Evolutionary conservation across 495 filamentous ascomycete species (phyloP).

Genomic region (Copromyces sp.): DNA sequence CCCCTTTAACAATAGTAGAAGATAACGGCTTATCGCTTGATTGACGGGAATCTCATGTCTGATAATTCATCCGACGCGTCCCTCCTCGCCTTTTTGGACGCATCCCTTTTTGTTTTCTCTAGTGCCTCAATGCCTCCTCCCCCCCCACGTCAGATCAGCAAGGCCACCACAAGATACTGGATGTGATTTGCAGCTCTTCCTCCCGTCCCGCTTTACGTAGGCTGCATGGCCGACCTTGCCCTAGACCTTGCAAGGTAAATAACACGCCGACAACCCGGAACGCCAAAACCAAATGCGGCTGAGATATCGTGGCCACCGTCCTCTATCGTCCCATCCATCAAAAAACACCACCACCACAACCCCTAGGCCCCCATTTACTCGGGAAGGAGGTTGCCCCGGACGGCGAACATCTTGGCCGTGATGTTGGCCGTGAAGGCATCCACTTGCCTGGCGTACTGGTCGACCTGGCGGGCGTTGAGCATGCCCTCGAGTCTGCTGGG

Average conservation of each 20-base stretch:
- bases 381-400: conserved; percentile 58
- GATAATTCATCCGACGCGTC: not conserved
- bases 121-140: not conserved
- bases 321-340: conserved; percentile 6
- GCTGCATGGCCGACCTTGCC: conserved; percentile 5
- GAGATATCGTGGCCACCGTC: conserved; percentile 9
- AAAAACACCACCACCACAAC: conserved; percentile 6
- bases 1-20: not conserved
- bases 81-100: not conserved
- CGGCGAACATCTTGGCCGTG: conserved; percentile 96
- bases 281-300: conserved; percentile 24
- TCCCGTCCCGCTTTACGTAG: conserved; percentile 4
- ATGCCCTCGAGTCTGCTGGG: conserved; percentile 85
- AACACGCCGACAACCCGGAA: conserved; percentile 19
- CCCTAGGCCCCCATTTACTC: conserved; percentile 22
- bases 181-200: not conserved
- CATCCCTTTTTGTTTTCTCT: not conserved
- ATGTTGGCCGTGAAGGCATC: conserved; percentile 91
- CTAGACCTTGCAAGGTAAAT: conserved; percentile 15
- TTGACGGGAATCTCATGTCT: not conserved
- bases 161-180: not conserved
- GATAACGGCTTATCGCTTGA: not conserved
- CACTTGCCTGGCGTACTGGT: conserved; percentile 95
- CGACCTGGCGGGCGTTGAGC: conserved; percentile 88
- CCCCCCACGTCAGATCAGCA: not conserved